These are phyloP conservation scores for Scenedesmus sp. DNA, from an alignment of 163 green algal genomes.

Conservation along the genomic window DNA sequence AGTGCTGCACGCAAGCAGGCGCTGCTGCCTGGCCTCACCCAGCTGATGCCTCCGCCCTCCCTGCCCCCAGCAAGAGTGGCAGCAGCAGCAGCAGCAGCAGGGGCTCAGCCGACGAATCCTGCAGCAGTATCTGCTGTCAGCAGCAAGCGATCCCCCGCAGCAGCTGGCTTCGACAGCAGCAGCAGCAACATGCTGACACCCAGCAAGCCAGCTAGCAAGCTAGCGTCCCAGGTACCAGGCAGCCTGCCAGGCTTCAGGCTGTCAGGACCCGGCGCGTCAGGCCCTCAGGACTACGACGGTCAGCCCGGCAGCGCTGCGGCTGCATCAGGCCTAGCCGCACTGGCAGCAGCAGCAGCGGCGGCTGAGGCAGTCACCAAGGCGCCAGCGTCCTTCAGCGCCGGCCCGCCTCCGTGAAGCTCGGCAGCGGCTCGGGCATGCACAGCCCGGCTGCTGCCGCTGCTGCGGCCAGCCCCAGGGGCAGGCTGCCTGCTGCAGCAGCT, in stretches of 20 bases:
- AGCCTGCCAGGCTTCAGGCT: background rate
- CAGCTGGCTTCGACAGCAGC: background rate
- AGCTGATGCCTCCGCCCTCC: background rate
- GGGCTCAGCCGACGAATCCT: background rate
- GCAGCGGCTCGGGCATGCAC: no score
- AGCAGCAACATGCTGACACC: background rate
- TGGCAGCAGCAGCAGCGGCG: background rate
- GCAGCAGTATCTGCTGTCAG: background rate
- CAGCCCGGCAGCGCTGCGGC: no score
- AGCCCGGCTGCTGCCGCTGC: background rate
- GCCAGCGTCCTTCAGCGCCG: background rate
- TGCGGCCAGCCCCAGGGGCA: background rate
- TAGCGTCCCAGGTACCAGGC: background rate
- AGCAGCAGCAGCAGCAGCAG: constrained; percentile 13
- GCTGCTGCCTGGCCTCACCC: background rate
- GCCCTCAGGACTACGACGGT: background rate
- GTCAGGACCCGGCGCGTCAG: background rate
- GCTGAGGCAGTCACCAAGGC: background rate
- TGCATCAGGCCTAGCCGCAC: background rate
- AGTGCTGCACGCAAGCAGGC: background rate
- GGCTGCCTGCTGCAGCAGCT: background rate
- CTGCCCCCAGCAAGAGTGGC: background rate
- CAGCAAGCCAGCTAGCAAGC: background rate
- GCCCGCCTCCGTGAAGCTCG: no score
- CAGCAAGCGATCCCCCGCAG: background rate